phyloP scores from a whole-genome alignment of 2,329 filamentous ascomycete genomes.

The Phaeosphaeriaceae sp. region DNA sequence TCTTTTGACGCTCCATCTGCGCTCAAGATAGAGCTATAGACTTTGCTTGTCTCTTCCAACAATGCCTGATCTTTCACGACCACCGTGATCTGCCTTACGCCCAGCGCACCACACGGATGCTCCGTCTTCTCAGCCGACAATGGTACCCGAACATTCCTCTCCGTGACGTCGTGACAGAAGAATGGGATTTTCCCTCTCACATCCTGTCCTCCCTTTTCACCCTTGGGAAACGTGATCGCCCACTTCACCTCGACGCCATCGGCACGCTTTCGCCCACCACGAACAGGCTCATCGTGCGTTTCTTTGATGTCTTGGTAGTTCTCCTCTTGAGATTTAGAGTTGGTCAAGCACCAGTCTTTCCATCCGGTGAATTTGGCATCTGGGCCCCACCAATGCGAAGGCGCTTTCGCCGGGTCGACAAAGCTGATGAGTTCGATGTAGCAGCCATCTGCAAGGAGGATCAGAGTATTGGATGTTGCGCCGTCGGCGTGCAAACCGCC shows the following conservation, averaged over 20 bases:
- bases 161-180: constrained; percentile 67
- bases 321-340: constrained; percentile 9
- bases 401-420: constrained; percentile 54
- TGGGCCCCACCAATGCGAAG: constrained; percentile 67
- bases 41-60: constrained; percentile 17
- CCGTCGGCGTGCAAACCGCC: constrained; percentile 70
- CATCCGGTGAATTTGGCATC: constrained; percentile 60
- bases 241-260: constrained; percentile 68
- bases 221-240: constrained; percentile 63
- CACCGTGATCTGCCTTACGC: constrained; percentile 45
- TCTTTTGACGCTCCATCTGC: constrained; percentile 4
- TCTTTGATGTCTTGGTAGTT: constrained; percentile 33
- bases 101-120: constrained; percentile 63
- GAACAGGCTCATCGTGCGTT: constrained; percentile 58
- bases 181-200: constrained; percentile 66
- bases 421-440: constrained; percentile 75
- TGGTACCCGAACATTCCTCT: constrained; percentile 64
- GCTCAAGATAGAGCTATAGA: constrained; percentile 27
- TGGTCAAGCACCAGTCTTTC: constrained; percentile 66
- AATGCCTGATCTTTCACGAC: constrained; percentile 26
- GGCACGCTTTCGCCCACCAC: constrained; percentile 63
- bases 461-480: constrained; percentile 68
- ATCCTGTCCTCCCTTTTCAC: constrained; percentile 42
- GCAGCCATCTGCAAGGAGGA: constrained; percentile 68
- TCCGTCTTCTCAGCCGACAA: constrained; percentile 45